These are phyloP conservation scores for Monilinia fructigena DNA, from an alignment of 2,329 filamentous ascomycete genomes.

Conservation along the genomic window DNA sequence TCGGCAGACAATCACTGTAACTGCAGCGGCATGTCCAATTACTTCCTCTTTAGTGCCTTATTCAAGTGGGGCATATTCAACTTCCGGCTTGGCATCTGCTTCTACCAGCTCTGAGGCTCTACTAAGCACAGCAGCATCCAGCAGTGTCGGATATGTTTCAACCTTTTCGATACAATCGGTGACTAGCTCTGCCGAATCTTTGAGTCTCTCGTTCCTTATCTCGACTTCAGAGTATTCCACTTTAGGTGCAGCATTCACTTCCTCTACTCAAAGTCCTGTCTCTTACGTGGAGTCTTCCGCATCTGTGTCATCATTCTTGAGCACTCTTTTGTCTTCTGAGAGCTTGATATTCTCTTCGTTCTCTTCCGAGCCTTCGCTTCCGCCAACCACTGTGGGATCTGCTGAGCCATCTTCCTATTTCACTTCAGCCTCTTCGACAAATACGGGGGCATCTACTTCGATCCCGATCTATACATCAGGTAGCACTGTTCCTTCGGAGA, in stretches of 20 bases:
- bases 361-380: background rate
- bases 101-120: background rate
- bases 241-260: conserved; percentile 5
- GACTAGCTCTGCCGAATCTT: background rate
- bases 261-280: background rate
- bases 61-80: conserved; percentile 11
- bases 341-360: background rate
- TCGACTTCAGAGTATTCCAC: background rate
- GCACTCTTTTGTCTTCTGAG: background rate
- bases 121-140: background rate
- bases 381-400: background rate
- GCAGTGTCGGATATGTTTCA: background rate
- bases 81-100: conserved; percentile 4
- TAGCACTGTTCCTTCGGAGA: background rate
- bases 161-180: background rate
- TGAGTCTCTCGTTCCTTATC: background rate
- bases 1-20: conserved; percentile 13
- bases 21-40: conserved; percentile 8
- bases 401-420: background rate
- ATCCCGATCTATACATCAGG: background rate
- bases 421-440: background rate
- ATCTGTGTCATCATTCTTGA: background rate
- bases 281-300: background rate
- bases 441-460: background rate
- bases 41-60: background rate